Percentiles rank a stretch among this genome's conserved stretches.
Evolutionary conservation across 257 asterid genomes (phyloP).

Genomic region (Primulina huaijiensis): DNA sequence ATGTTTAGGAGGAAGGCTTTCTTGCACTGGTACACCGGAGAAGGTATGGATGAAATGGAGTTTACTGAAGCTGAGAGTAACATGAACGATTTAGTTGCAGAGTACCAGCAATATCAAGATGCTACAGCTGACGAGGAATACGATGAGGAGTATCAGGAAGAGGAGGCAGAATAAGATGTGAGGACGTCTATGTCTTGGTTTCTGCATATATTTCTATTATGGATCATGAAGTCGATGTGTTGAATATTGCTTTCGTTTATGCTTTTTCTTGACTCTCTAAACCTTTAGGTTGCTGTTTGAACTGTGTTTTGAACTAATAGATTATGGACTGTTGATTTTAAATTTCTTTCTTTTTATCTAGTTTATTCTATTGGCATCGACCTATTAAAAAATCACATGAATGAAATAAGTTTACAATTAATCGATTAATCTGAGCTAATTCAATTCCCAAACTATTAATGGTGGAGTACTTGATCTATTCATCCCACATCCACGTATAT

Average conservation of each 20-base stretch:
- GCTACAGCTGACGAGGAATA: conserved; percentile 55
- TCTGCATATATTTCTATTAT: neutral
- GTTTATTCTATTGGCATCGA: too few relatives aligned
- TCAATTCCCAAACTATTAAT: too few relatives aligned
- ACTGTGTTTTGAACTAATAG: neutral
- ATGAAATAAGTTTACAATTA: too few relatives aligned
- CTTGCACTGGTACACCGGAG: conserved; percentile 48
- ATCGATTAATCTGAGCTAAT: too few relatives aligned
- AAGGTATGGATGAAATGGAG: conserved; percentile 56
- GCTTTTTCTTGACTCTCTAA: conserved; percentile 2
- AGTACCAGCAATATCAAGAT: conserved; percentile 53
- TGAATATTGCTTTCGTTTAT: conserved; percentile 11
- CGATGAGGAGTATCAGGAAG: conserved; percentile 32
- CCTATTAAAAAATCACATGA: too few relatives aligned
- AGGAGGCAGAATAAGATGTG: conserved; percentile 23
- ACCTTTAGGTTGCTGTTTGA: neutral
- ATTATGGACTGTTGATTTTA: neutral
- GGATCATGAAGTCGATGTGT: conserved; percentile 11
- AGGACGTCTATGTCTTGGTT: neutral
- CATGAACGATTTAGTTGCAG: conserved; percentile 51
- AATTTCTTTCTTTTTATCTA: conserved; percentile 12
- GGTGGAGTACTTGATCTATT: too few relatives aligned
- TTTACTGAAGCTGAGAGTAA: conserved; percentile 50
- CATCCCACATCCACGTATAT: too few relatives aligned
- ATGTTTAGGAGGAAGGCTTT: conserved; percentile 51